A percentile compares a stretch with the other conserved stretches of the same genome.
Conservation (phyloP, 2,329 filamentous ascomycete genomes). For the Sporothrix pseudoabietina region DNA sequence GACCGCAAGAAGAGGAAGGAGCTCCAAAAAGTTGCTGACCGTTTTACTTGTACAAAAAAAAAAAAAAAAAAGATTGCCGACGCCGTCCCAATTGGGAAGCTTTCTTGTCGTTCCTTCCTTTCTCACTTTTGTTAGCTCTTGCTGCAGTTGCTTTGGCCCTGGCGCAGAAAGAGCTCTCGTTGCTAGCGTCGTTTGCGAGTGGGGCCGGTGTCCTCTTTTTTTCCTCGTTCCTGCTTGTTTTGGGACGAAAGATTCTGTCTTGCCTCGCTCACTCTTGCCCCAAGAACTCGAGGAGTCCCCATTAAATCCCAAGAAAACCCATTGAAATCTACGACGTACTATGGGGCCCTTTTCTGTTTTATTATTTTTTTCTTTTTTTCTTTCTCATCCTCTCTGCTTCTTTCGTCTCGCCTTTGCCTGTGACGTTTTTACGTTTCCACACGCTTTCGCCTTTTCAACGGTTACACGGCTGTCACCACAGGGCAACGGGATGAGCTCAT, state of each 20-base stretch:
- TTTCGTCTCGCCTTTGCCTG: neutral
- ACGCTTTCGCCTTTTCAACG: neutral
- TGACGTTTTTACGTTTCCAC: neutral
- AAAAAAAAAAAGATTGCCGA: slow-evolving; percentile 27
- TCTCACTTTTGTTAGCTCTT: neutral
- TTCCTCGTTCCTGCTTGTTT: neutral
- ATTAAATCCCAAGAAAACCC: neutral
- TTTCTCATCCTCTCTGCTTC: neutral
- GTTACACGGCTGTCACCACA: neutral
- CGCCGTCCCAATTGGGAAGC: slow-evolving; percentile 8
- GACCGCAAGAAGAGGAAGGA: slow-evolving; percentile 12
- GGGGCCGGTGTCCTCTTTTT: neutral
- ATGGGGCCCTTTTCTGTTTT: neutral
- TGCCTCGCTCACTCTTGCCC: neutral
- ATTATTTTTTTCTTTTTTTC: too few species aligned
- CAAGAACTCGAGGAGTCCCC: neutral
- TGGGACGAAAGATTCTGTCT: neutral
- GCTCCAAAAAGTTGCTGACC: slow-evolving; percentile 7
- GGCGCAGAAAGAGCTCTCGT: slow-evolving; percentile 19
- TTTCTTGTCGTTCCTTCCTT: neutral
- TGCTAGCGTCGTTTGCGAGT: neutral
- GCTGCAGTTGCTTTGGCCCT: neutral
- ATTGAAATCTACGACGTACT: neutral
- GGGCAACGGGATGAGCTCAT: neutral
- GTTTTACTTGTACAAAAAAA: slow-evolving; percentile 19